A percentile compares a stretch with the other conserved stretches of the same genome.
Evolutionary conservation across 305 asterid species (phyloP).

Genomic region (Plantago rigida): DNA sequence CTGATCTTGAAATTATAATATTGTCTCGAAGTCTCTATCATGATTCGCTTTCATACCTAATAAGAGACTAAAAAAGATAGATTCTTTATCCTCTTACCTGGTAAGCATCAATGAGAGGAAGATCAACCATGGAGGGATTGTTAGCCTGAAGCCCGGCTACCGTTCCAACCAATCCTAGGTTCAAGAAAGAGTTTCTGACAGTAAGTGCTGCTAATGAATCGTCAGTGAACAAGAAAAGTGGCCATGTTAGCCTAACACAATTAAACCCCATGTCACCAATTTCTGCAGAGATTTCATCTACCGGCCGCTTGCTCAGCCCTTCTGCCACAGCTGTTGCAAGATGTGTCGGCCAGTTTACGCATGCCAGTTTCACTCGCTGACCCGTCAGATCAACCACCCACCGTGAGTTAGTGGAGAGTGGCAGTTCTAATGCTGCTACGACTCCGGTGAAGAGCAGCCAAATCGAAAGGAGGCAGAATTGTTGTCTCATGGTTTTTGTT

Average conservation of each 20-base stretch:
- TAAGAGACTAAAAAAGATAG: background rate
- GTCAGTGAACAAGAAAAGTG: slow-evolving; percentile 73
- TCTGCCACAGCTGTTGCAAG: slow-evolving; percentile 81
- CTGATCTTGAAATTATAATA: too few relatives aligned
- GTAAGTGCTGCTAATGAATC: slow-evolving; percentile 49
- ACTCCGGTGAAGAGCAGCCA: slow-evolving; percentile 9
- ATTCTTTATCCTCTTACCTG: slow-evolving; percentile 40
- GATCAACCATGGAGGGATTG: slow-evolving; percentile 71
- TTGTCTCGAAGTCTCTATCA: too few relatives aligned
- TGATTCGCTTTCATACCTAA: too few relatives aligned
- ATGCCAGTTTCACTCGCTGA: slow-evolving; percentile 64
- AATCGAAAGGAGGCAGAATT: slow-evolving; percentile 11
- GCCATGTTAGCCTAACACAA: slow-evolving; percentile 91
- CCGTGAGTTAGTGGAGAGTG: slow-evolving; percentile 54
- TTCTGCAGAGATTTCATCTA: slow-evolving; percentile 51
- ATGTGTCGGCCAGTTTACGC: slow-evolving; percentile 86
- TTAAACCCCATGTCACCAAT: slow-evolving; percentile 63
- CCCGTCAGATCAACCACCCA: slow-evolving; percentile 74
- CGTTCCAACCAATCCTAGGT: slow-evolving; percentile 51
- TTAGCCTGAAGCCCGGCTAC: slow-evolving; percentile 50
- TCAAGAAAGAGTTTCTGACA: slow-evolving; percentile 63
- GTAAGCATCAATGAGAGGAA: slow-evolving; percentile 65
- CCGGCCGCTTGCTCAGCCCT: slow-evolving; percentile 77
- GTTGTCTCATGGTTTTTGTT: background rate
- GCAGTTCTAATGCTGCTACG: slow-evolving; percentile 26